phyloP scores from a whole-genome alignment of 23 red algal genomes.

The Pyropia haitanensis region DNA sequence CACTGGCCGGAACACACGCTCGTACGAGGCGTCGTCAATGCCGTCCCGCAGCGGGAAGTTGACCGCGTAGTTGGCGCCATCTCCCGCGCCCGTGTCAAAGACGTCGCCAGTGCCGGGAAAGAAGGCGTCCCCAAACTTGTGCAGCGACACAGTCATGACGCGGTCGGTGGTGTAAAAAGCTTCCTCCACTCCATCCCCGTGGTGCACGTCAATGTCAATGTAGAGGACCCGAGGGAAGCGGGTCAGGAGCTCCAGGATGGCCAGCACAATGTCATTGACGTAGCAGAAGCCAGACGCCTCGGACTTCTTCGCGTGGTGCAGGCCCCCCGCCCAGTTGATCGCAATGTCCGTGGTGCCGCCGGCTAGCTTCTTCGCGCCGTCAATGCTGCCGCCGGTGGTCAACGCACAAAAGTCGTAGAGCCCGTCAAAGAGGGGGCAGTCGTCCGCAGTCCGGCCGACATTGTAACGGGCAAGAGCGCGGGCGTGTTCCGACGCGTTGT shows the following conservation, averaged over 20 bases:
- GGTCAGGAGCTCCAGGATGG: slow-evolving; percentile 91
- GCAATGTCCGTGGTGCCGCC: slow-evolving; percentile 75
- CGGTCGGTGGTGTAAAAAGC: slow-evolving; percentile 99
- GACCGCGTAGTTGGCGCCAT: slow-evolving; percentile 88
- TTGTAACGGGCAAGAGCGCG: slow-evolving; percentile 77
- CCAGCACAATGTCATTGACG: slow-evolving; percentile 94
- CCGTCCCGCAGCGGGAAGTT: slow-evolving; percentile 98
- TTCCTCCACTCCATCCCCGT: slow-evolving; percentile 99
- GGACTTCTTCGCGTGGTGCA: slow-evolving; percentile 98
- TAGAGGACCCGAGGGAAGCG: slow-evolving; percentile 90
- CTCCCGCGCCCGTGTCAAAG: slow-evolving; percentile 86
- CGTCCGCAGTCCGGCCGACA: slow-evolving; percentile 63
- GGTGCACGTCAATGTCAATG: slow-evolving; percentile 98
- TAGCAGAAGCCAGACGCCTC: slow-evolving; percentile 98
- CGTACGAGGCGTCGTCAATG: slow-evolving; percentile 86
- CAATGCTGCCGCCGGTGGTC: slow-evolving; percentile 80
- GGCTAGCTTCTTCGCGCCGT: slow-evolving; percentile 85
- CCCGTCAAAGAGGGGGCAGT: slow-evolving; percentile 96
- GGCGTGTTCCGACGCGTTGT: slow-evolving; percentile 72
- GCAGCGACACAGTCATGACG: slow-evolving; percentile 96
- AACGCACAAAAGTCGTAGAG: slow-evolving; percentile 94
- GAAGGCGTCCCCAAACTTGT: slow-evolving; percentile 98
- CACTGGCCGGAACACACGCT: slow-evolving; percentile 71
- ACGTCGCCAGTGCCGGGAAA: slow-evolving; percentile 98
- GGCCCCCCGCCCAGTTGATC: slow-evolving; percentile 94